Base-by-base conservation (phyloP, 441 rosid genomes). In the Bocquillonia castaneifolia region DNA sequence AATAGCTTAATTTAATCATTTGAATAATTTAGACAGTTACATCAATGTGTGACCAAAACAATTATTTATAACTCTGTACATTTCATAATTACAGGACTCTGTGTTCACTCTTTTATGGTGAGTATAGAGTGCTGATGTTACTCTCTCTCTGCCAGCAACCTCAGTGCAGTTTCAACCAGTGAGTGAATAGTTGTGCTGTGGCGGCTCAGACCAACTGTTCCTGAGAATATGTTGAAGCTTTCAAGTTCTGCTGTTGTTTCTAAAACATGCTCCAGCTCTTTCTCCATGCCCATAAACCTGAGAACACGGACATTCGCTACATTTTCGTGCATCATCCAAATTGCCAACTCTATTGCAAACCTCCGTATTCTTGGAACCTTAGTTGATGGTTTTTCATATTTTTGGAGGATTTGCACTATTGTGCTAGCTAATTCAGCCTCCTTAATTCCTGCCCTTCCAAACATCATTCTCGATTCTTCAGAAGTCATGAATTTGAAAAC, bases 201-300 rank as follows among this genome's bases (percentile, higher is more conserved):
- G 39, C 95, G 83, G 78, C 88, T 86, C 74, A 91, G 60, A 51
- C 99, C 99, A 32, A 85, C 88, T 39, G 84, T 81, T 28, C 95
- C 96, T 0, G 93, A 93, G 89, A 93, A 93, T 54, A 89, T 84
- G 72, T 82, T 88, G 73, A 89, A 93, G 85, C 81, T 91, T 69
- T 93, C 99, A 3, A 91, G 79, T 80, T 91, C 97, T 37, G 92
- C 77, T 17, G 99, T 93, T 23, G 92, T 85, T 63, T 93, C 96
- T 50, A 87, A 64, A 56, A 91, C 93, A 61, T 69, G 72, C 67
- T 88, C 92, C 36, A 91, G 80, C 77, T 82, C 87, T 68, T 52
- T 75, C 77, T 88, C 91, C 83, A 93, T 48, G 20, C 89, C 85
- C 62, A 86, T 67, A 1, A 79, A 72, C 69, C 68, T 79, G 59